These are phyloP conservation scores for Bocquillonia castaneifolia DNA, from an alignment of 441 rosid species.

Conservation along the genomic window DNA sequence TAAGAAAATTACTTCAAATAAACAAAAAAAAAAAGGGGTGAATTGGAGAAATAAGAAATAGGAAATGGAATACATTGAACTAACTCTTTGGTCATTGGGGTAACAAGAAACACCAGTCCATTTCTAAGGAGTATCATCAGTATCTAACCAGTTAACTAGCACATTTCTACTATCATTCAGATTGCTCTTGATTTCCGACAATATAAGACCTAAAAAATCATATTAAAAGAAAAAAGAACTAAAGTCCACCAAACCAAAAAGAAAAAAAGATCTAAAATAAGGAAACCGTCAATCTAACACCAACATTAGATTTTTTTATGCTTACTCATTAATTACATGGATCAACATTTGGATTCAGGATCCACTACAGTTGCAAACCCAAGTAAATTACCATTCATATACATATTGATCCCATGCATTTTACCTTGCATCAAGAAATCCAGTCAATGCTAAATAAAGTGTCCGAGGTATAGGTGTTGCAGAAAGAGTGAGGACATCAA, in stretches of 20 bases:
- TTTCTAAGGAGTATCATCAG: conserved; percentile 71
- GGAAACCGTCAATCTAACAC: background rate
- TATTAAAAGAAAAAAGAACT: background rate
- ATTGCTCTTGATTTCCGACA: conserved; percentile 63
- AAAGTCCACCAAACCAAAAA: conserved; percentile 13
- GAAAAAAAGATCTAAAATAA: too few relatives aligned
- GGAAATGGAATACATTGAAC: conserved; percentile 46
- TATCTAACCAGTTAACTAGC: conserved; percentile 65
- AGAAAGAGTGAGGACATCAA: conserved; percentile 94
- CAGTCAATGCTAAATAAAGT: conserved; percentile 90
- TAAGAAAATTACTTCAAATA: background rate
- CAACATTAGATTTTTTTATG: background rate
- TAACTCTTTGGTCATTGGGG: conserved; percentile 60
- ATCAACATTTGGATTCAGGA: conserved; percentile 1
- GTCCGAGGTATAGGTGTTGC: conserved; percentile 99
- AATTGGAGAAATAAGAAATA: background rate
- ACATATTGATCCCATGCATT: conserved; percentile 9
- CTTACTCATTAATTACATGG: background rate
- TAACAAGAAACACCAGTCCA: conserved; percentile 93
- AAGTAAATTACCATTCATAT: conserved; percentile 11
- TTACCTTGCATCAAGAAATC: conserved; percentile 99
- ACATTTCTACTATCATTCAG: conserved; percentile 69
- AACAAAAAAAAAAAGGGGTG: background rate
- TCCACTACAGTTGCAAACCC: conserved; percentile 12
- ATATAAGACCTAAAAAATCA: conserved; percentile 49